Evolutionary conservation across 441 rosid species (phyloP).

Genomic region (Syzygium malaccense): DNA sequence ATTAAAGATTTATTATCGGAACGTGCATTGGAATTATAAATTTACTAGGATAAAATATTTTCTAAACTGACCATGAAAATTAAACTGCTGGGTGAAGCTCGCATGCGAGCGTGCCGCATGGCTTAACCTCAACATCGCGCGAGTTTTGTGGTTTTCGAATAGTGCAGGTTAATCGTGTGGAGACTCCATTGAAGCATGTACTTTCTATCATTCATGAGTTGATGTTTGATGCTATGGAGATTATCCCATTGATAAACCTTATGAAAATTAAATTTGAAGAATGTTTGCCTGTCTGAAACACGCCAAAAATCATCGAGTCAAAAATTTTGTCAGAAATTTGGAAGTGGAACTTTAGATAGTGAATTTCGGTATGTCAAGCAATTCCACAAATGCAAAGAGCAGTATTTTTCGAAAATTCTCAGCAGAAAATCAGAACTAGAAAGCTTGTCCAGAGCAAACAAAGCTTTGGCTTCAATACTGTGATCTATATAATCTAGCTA

Average conservation of each 20-base stretch:
- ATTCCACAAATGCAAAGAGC: background rate
- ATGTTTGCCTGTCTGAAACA: background rate
- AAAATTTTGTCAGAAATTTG: background rate
- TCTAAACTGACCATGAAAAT: too few species aligned
- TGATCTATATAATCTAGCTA: background rate
- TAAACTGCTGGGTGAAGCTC: too few species aligned
- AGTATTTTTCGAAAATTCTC: background rate
- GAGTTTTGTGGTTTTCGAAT: background rate
- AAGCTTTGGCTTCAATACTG: background rate
- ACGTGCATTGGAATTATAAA: background rate
- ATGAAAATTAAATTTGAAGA: background rate
- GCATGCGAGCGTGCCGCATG: too few species aligned
- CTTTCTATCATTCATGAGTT: background rate
- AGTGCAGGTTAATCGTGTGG: background rate
- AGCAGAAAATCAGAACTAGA: background rate
- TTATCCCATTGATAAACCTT: background rate
- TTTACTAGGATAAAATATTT: too few species aligned
- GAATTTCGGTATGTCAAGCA: background rate
- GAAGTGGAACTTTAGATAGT: background rate
- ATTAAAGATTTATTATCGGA: background rate
- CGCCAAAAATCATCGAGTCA: background rate
- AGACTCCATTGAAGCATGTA: background rate
- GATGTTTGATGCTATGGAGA: background rate
- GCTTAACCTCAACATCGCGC: too few species aligned
- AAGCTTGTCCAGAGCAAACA: background rate